Evolutionary conservation across 1,139 yeast species (phyloP).

Genomic region (Magnusiomyces paraingens): DNA sequence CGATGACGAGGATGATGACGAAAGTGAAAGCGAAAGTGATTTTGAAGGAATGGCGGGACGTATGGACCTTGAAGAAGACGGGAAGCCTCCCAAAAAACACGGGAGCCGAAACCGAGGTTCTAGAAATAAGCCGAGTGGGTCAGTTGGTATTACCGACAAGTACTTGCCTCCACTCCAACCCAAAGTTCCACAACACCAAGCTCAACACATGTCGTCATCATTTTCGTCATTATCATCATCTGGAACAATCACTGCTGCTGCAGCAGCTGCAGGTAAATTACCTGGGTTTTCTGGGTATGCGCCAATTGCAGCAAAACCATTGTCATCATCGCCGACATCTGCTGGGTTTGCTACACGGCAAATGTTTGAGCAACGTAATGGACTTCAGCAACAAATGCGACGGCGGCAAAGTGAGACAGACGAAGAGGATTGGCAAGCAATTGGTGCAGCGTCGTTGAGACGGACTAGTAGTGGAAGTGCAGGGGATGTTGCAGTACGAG

Average conservation of each 20-base stretch:
- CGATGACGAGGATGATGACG: conserved; percentile 20
- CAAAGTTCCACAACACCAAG: no score
- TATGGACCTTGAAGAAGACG: conserved; percentile 14
- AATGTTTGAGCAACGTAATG: not conserved
- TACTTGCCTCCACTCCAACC: no score
- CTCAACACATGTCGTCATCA: not conserved
- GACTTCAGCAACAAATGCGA: conserved; percentile 12
- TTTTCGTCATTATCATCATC: not conserved
- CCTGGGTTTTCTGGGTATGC: no score
- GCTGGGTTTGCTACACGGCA: not conserved
- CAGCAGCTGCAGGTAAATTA: no score
- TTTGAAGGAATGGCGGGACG: conserved; percentile 22
- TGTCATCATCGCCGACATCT: no score
- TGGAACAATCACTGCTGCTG: no score
- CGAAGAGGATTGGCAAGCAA: conserved; percentile 91
- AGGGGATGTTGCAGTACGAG: no score
- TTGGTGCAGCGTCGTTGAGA: conserved; percentile 57
- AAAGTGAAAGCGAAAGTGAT: conserved; percentile 34
- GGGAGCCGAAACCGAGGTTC: not conserved
- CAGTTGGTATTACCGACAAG: no score
- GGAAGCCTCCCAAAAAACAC: not conserved
- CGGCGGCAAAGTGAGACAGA: conserved; percentile 53
- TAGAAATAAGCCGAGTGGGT: no score
- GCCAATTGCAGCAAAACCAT: no score
- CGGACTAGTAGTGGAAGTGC: conserved; percentile 10